Conservation (phyloP, 441 rosid genomes). For the Adansonia grandidieri region DNA sequence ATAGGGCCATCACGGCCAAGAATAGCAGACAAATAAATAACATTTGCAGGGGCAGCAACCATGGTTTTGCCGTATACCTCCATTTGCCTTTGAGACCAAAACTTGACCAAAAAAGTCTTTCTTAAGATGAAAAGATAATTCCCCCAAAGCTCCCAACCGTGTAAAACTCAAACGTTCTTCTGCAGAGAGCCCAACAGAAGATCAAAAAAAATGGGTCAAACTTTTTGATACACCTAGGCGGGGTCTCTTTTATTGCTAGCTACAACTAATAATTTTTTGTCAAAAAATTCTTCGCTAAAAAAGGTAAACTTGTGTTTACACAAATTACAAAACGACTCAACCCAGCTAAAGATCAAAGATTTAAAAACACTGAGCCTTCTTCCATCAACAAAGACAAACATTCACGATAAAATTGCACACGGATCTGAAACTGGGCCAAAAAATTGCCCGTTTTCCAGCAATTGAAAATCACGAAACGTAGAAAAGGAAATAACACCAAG, state of each 20-base stretch:
- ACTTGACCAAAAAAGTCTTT: too few species aligned
- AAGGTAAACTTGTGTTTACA: not conserved
- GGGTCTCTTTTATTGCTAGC: conserved; percentile 18
- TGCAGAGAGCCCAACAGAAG: too few species aligned
- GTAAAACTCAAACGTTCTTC: too few species aligned
- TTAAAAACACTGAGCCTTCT: not conserved
- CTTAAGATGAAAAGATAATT: too few species aligned
- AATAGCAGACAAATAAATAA: conserved; percentile 82
- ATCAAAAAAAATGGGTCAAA: too few species aligned
- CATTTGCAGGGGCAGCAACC: conserved; percentile 68
- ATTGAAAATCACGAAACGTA: not conserved
- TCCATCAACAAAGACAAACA: not conserved
- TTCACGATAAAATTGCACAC: not conserved
- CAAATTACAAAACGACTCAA: not conserved
- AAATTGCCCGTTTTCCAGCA: not conserved
- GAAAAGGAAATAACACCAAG: not conserved
- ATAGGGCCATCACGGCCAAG: conserved; percentile 76
- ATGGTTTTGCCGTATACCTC: conserved; percentile 58
- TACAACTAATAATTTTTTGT: conserved; percentile 7
- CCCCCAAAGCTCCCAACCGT: too few species aligned
- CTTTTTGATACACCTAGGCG: conserved; percentile 14
- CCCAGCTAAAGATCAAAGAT: conserved; percentile 13
- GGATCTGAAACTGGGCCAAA: not conserved
- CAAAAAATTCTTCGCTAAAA: too few species aligned
- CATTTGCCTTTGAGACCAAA: too few species aligned